Base-by-base conservation (phyloP, 2,329 filamentous ascomycete genomes). In the Pseudocercospora fuligena region DNA sequence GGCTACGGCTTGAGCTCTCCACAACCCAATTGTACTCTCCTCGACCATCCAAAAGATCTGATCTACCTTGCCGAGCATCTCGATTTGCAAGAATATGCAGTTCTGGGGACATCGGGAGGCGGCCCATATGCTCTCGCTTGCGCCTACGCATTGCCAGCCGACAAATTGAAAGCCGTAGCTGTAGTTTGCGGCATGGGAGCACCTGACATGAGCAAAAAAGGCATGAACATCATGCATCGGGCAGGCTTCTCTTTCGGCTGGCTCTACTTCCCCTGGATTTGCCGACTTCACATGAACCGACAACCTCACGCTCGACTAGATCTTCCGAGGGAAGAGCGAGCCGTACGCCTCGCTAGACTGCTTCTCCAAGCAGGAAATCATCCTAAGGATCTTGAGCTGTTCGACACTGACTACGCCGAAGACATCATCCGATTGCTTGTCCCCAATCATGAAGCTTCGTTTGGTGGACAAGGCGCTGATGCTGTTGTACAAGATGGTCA, bases 121-220 rank as follows among this genome's bases (percentile, higher is more conserved):
- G 81, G 81, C 1, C 82, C 83, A 0, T 85, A 82, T 69, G 79
- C 79, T 1, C 72, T 85, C 11, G 83, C 83, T 23, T 86, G 83
- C 68, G 78, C 82, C 12, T 75, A 78, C 49, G 66, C 68, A 3
- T 70, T 85, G 16, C 77, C 80, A 19, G 58, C 49, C 51, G 51
- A 54, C 51, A 54, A 54, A 12, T 11, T 65, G 19, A 65, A 61
- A 43, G 59, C 47, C 7, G 29, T 65, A 12, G 51, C 58, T 1
- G 60, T 61, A 11, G 58, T 65, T 8, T 57, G 47, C 33, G 62
- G 62, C 21, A 40, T 60, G 33, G 57, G 57, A 60, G 21, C 40
- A 8, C 33, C 57, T 3, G 57, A 60, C 19, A 60, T 60, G 51
- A 54, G 51, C 25, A 31, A 54, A 29, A 54, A 54, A 27, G 51